Conservation (phyloP, 352 stramenopile genomes). For the Pythium periplocum region DNA sequence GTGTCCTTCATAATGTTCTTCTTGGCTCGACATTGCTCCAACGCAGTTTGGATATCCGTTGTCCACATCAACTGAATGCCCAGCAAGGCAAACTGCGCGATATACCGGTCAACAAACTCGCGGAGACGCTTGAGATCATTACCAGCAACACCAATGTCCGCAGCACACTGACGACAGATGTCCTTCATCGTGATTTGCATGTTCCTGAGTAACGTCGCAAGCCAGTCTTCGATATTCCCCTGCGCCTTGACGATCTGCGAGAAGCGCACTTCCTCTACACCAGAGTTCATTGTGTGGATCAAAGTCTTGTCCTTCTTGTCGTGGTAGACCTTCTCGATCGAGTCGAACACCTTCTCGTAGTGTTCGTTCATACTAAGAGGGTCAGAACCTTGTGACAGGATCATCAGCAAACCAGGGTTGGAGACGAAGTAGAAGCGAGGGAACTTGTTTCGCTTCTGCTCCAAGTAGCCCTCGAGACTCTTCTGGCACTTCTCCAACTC, state of each 20-base stretch:
- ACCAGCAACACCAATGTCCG: constrained; percentile 89
- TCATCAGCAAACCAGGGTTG: constrained; percentile 96
- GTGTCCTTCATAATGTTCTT: constrained; percentile 98
- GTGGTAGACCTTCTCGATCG: constrained; percentile 97
- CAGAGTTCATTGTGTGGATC: constrained; percentile 91
- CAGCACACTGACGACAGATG: constrained; percentile 90
- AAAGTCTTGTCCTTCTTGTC: constrained; percentile 98
- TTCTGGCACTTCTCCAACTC: constrained; percentile 99
- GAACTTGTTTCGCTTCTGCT: constrained; percentile 98
- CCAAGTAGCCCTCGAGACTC: constrained; percentile 96
- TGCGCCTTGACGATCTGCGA: constrained; percentile 93
- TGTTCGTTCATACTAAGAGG: constrained; percentile 98
- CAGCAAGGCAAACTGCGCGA: constrained; percentile 94
- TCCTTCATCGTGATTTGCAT: constrained; percentile 98
- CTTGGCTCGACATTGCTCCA: constrained; percentile 93
- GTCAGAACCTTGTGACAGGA: constrained; percentile 96
- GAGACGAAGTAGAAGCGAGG: constrained; percentile 99
- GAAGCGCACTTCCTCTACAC: constrained; percentile 94
- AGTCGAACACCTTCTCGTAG: constrained; percentile 99
- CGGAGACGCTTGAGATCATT: constrained; percentile 90
- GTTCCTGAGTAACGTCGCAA: constrained; percentile 91
- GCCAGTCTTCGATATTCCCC: constrained; percentile 99
- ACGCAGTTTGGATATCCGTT: constrained; percentile 91
- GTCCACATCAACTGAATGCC: constrained; percentile 98
- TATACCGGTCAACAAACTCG: constrained; percentile 93